Evolutionary conservation across 208 protist genomes (phyloP).

Genomic region (Acanthamoeba healyi): DNA sequence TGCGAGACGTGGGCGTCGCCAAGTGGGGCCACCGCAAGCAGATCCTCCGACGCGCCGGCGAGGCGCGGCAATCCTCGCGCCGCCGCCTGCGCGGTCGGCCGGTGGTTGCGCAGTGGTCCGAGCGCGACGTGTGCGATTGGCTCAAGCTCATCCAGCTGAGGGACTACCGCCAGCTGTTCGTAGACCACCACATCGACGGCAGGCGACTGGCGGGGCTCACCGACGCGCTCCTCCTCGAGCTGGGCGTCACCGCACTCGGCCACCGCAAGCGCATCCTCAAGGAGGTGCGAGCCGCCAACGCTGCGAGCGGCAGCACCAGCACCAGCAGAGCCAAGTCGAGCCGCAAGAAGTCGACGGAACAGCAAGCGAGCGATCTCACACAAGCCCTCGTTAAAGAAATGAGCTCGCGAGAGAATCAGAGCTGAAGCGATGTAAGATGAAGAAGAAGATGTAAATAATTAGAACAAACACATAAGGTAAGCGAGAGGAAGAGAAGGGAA

Average conservation of each 20-base stretch:
- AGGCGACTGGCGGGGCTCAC: not conserved
- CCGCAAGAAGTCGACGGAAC: not conserved
- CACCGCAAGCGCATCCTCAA: constrained; percentile 36
- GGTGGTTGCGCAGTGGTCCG: not conserved
- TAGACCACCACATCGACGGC: not conserved
- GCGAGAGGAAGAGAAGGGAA: not conserved
- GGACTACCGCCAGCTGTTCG: not conserved
- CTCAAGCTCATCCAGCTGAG: not conserved
- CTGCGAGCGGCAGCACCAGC: no score
- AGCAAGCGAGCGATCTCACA: not conserved
- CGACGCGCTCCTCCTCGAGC: not conserved
- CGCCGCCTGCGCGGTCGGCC: not conserved
- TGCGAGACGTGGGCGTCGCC: not conserved
- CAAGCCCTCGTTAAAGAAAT: no score
- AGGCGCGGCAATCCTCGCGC: not conserved
- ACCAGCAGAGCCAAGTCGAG: not conserved
- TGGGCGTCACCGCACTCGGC: not conserved
- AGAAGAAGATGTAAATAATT: not conserved
- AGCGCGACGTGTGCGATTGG: not conserved
- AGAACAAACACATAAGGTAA: not conserved
- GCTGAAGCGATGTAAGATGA: no score
- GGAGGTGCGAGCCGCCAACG: not conserved
- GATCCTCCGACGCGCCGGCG: not conserved
- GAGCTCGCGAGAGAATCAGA: no score
- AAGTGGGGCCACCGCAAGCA: constrained; percentile 30